Evolutionary conservation across 2,329 filamentous ascomycete genomes (phyloP).

Genomic region (Hortaea sp.): DNA sequence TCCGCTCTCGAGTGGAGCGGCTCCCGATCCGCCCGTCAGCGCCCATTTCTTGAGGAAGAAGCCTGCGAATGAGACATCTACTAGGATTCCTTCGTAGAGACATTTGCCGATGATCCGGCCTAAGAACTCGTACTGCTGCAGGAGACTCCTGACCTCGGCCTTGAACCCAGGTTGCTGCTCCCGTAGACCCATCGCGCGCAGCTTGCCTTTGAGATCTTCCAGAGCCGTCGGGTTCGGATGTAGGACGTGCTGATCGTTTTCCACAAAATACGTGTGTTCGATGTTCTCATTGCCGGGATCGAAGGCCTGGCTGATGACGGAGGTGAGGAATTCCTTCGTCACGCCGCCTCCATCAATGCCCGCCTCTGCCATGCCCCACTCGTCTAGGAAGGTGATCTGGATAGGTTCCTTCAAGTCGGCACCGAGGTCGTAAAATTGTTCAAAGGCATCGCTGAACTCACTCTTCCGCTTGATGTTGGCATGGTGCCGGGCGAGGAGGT

Average conservation of each 20-base stretch:
- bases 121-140: conserved; percentile 78
- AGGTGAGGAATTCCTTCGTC: conserved; percentile 92
- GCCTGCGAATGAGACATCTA: conserved; percentile 84
- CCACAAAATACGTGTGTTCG: conserved; percentile 53
- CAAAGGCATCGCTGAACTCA: conserved; percentile 77
- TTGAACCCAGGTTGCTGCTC: conserved; percentile 3
- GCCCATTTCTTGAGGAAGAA: conserved; percentile 98
- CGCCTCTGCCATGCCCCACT: conserved; percentile 76
- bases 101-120: conserved; percentile 93
- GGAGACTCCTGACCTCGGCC: conserved; percentile 30
- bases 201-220: conserved; percentile 14
- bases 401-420: conserved; percentile 88
- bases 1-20: conserved; percentile 55
- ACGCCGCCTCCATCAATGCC: conserved; percentile 96
- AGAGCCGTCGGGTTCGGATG: conserved; percentile 70
- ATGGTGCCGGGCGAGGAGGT: conserved; percentile 50
- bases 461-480: conserved; percentile 69
- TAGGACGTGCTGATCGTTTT: conserved; percentile 75
- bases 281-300: conserved; percentile 35
- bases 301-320: conserved; percentile 78
- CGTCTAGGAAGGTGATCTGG: conserved; percentile 90
- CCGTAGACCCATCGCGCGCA: conserved; percentile 6
- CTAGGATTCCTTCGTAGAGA: conserved; percentile 89
- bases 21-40: conserved; percentile 54
- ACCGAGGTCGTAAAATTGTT: conserved; percentile 70